phyloP scores from a whole-genome alignment of 1,139 yeast species.

The Pichia sp. region DNA sequence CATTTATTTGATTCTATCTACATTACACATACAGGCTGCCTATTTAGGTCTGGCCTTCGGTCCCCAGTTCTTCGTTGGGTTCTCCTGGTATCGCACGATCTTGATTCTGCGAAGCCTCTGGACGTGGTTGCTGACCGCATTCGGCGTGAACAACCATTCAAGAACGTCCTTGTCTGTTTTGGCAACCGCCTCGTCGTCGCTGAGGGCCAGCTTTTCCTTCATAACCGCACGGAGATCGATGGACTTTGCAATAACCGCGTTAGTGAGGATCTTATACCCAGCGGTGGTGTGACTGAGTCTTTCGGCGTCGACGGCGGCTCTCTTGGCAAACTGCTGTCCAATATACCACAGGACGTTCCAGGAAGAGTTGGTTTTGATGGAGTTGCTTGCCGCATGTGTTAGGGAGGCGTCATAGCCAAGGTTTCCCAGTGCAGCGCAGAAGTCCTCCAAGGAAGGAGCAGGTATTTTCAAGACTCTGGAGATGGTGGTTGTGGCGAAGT shows the following conservation, averaged over 20 bases:
- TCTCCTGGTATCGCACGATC: conserved; percentile 82
- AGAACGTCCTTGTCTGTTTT: conserved; percentile 22
- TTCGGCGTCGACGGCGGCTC: conserved; percentile 38
- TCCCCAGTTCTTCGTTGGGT: conserved; percentile 95
- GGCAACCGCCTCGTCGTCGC: conserved; percentile 23
- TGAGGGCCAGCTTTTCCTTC: conserved; percentile 15
- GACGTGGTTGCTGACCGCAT: conserved; percentile 51
- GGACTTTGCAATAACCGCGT: conserved; percentile 29
- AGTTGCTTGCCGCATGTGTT: conserved; percentile 84
- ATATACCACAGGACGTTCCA: conserved; percentile 73
- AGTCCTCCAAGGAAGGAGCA: conserved; percentile 71
- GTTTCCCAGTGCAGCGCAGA: conserved; percentile 80
- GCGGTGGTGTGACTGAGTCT: conserved; percentile 51
- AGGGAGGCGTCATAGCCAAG: conserved; percentile 76
- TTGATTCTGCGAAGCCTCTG: conserved; percentile 66
- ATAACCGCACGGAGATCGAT: conserved; percentile 26
- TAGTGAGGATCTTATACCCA: conserved; percentile 59
- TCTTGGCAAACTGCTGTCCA: conserved; percentile 59
- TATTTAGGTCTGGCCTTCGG: conserved; percentile 50
- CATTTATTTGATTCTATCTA: not conserved
- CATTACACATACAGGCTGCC: not conserved
- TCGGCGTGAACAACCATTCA: conserved; percentile 49
- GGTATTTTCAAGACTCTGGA: conserved; percentile 75
- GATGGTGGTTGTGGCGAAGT: conserved; percentile 73
- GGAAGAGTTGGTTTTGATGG: conserved; percentile 87